Percentiles rank a stretch among this genome's conserved stretches.
These are phyloP conservation scores for Monilinia aucupariae DNA, from an alignment of 2,329 filamentous ascomycete genomes.

Conservation along the genomic window DNA sequence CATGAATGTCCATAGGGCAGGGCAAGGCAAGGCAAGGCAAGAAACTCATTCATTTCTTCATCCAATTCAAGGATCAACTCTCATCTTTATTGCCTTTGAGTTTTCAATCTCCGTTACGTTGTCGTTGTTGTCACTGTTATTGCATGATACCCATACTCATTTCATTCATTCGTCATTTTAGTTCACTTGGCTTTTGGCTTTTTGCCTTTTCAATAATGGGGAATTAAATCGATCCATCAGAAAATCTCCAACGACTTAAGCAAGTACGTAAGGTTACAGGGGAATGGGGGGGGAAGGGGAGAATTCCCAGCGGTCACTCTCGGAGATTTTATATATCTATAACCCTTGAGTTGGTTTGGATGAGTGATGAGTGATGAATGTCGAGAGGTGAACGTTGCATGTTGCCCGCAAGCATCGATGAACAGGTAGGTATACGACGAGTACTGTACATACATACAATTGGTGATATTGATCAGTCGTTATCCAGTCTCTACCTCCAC, in stretches of 20 bases:
- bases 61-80: background rate
- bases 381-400: background rate
- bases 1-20: background rate
- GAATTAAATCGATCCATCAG: background rate
- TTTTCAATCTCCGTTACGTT: background rate
- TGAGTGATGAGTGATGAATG: background rate
- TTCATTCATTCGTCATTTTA: constrained; percentile 6
- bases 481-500: background rate
- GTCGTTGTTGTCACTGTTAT: background rate
- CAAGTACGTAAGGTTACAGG: background rate
- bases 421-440: background rate
- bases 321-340: constrained; percentile 15
- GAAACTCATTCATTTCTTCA: background rate
- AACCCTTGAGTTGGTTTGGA: background rate
- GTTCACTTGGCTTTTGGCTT: background rate
- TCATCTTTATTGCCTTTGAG: background rate
- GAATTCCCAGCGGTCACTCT: constrained; percentile 8
- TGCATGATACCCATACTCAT: too few relatives aligned
- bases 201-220: too few relatives aligned
- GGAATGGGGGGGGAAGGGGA: background rate
- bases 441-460: too few relatives aligned
- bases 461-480: background rate
- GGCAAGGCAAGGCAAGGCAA: background rate
- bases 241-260: constrained; percentile 5
- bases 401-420: background rate